Base-by-base conservation (phyloP, 495 filamentous ascomycete species). In the Daldinia grandis region DNA sequence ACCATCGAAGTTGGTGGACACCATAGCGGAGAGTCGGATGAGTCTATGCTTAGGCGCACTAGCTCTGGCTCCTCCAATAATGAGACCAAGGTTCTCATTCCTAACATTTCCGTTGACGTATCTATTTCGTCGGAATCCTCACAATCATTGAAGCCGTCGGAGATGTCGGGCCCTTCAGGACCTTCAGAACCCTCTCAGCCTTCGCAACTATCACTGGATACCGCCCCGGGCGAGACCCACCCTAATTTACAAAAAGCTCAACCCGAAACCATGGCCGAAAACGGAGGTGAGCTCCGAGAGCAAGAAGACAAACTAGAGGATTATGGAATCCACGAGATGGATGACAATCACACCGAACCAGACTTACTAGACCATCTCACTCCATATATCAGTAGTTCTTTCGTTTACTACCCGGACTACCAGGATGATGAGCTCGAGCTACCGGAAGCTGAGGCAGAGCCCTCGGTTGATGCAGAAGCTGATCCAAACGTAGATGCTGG, bases 1-100 rank as follows among this genome's bases (percentile, higher is more conserved):
- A 84, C 82, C 30, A 84, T 85, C 63, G 78, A 84, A 30, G 83
- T 85, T 44, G 81, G 82, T 28, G 78, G 75, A 3, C 75, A 73
- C 37, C 75, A 74, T 1, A 77, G 70, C 25, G 70, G 73, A 44
- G 62, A 49, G 35, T 77, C 73, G 3, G 75, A 75, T 44, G 68
- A 50, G 24, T 72, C 70, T 1, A 31, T 68, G 12, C 62, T 66
- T 19, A 51, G 66, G 49, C 69, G 70, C 21, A 64, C 62, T 17
- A 68, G 53, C 62, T 68, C 72, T 8, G 44, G 68, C 14, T 64
- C 65, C 28, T 72, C 61, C 24, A 55, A 31, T 25, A 47, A 69
- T 9, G 64, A 67, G 24, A 62, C 40, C 8, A 74, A 70, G 56
- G 27, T 31, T 8, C 33, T 31, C 31, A 25, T 21, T 21, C 25